These are phyloP conservation scores for Fomitopsis pulvina DNA, from an alignment of 768 basidiomycete genomes.

Conservation along the genomic window DNA sequence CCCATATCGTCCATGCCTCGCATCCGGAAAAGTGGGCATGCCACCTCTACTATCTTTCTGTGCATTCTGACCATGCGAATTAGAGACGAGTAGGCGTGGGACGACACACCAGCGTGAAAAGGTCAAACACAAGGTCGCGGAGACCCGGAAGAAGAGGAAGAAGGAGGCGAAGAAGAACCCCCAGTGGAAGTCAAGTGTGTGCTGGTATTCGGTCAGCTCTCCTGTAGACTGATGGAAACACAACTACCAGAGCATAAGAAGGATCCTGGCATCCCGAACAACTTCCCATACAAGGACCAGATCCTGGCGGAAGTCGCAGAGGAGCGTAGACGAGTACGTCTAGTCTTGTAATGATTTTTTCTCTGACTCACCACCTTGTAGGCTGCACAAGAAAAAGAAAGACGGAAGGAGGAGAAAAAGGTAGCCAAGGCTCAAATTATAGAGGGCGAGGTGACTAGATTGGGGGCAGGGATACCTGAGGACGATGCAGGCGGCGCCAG, in stretches of 20 bases:
- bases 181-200: conserved; percentile 86
- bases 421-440: conserved; percentile 28
- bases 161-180: conserved; percentile 73
- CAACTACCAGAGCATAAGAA: conserved; percentile 58
- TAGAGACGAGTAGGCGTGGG: conserved; percentile 81
- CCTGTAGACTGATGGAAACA: conserved; percentile 3
- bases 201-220: neutral
- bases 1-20: conserved; percentile 41
- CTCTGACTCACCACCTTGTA: conserved; percentile 21
- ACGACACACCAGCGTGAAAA: conserved; percentile 69
- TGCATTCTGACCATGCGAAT: neutral
- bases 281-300: conserved; percentile 91
- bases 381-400: conserved; percentile 74
- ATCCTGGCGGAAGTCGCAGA: conserved; percentile 87
- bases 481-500: neutral
- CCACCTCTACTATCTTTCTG: neutral
- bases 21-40: conserved; percentile 58
- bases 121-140: conserved; percentile 68
- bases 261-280: conserved; percentile 91
- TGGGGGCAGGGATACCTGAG: conserved; percentile 18
- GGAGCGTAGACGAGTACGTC: conserved; percentile 63
- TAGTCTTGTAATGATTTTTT: neutral
- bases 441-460: conserved; percentile 17
- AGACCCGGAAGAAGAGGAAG: conserved; percentile 68
- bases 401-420: conserved; percentile 60